These are phyloP conservation scores for Mycena citricolor DNA, from an alignment of 1,284 basidiomycete genomes.

Conservation along the genomic window DNA sequence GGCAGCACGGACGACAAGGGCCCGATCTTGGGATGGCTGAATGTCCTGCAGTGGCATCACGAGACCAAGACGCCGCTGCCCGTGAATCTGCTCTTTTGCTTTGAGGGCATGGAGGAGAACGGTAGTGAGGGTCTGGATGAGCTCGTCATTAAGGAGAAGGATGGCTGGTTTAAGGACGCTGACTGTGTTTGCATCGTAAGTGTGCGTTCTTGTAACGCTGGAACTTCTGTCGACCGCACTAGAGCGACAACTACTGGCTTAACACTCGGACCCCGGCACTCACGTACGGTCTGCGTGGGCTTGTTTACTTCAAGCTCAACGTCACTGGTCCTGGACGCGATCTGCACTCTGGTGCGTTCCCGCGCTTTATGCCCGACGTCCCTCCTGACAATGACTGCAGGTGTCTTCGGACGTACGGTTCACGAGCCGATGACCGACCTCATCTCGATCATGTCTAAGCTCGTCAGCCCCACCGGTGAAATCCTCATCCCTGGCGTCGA, in stretches of 20 bases:
- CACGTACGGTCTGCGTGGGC: conserved; percentile 83
- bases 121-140: conserved; percentile 94
- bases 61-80: conserved; percentile 77
- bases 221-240: background rate
- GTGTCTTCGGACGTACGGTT: conserved; percentile 75
- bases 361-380: background rate
- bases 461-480: conserved; percentile 80
- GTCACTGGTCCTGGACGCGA: conserved; percentile 87
- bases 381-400: background rate
- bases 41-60: conserved; percentile 88
- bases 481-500: conserved; percentile 93
- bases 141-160: conserved; percentile 80
- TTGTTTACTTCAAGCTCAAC: conserved; percentile 86
- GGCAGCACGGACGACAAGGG: conserved; percentile 95
- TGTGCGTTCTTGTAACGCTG: conserved; percentile 17
- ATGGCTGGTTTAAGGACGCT: conserved; percentile 84
- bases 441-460: conserved; percentile 77
- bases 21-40: conserved; percentile 91
- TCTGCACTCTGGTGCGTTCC: conserved; percentile 80
- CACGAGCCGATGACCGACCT: conserved; percentile 91
- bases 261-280: conserved; percentile 76
- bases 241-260: conserved; percentile 90
- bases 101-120: conserved; percentile 99
- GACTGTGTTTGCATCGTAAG: conserved; percentile 95
- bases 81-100: conserved; percentile 93